A percentile compares a stretch with the other conserved stretches of the same genome.
These are phyloP conservation scores for Thinopyrum elongatum DNA, from an alignment of 176 grass and related monocot genomes.

Conservation along the genomic window DNA sequence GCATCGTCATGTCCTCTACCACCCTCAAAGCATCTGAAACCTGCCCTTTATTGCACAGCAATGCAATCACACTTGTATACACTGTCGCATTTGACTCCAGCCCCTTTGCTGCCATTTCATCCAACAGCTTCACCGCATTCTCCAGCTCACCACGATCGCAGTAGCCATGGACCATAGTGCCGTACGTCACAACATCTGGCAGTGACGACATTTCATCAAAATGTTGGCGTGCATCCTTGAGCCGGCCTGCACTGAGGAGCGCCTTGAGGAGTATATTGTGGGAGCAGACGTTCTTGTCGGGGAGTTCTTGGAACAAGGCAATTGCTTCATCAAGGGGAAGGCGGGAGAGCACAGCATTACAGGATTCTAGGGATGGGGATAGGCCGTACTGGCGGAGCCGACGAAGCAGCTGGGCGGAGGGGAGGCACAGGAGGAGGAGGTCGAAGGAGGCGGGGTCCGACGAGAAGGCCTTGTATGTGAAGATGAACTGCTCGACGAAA, in stretches of 20 bases:
- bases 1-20: slow-evolving; percentile 67
- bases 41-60: slow-evolving; percentile 60
- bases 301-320: slow-evolving; percentile 49
- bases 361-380: slow-evolving; percentile 56
- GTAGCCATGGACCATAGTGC: slow-evolving; percentile 73
- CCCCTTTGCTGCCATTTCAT: slow-evolving; percentile 64
- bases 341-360: slow-evolving; percentile 62
- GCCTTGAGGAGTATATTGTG: slow-evolving; percentile 73
- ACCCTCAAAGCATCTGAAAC: slow-evolving; percentile 61
- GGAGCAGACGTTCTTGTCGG: slow-evolving; percentile 57
- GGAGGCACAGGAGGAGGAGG: slow-evolving; percentile 62
- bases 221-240: slow-evolving; percentile 51
- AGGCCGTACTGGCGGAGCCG: slow-evolving; percentile 70
- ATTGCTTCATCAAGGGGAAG: slow-evolving; percentile 54
- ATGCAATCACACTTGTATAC: slow-evolving; percentile 64
- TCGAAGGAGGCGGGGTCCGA: slow-evolving; percentile 74
- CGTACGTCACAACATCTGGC: slow-evolving; percentile 70
- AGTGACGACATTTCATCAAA: slow-evolving; percentile 47
- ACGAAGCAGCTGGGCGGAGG: slow-evolving; percentile 50
- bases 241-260: slow-evolving; percentile 38
- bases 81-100: slow-evolving; percentile 54
- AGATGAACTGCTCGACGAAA: slow-evolving; percentile 72
- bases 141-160: slow-evolving; percentile 53
- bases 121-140: slow-evolving; percentile 54
- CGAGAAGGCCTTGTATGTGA: slow-evolving; percentile 87